These are phyloP conservation scores for Phytophthora hibernalis DNA, from an alignment of 352 stramenopile species.

Conservation along the genomic window DNA sequence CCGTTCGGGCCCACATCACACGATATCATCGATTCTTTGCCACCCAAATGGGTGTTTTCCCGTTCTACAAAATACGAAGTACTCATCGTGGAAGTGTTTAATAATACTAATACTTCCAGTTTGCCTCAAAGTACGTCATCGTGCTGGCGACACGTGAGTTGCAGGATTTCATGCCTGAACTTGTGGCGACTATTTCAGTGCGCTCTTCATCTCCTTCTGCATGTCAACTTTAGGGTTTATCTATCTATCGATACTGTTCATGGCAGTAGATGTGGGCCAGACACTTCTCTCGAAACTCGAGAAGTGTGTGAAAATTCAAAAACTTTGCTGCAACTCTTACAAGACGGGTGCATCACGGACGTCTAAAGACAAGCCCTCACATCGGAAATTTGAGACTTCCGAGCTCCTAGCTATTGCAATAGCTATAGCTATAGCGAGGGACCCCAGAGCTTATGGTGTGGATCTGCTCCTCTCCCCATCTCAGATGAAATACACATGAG, in stretches of 20 bases:
- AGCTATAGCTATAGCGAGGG: too few relatives aligned
- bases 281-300: background rate
- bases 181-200: background rate
- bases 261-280: background rate
- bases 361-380: too few relatives aligned
- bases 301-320: background rate
- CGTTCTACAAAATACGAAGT: too few relatives aligned
- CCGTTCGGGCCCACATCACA: too few relatives aligned
- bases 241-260: background rate
- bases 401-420: too few relatives aligned
- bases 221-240: background rate
- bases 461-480: too few relatives aligned
- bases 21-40: background rate
- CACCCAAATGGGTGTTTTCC: background rate
- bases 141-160: background rate
- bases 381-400: too few relatives aligned
- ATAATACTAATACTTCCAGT: background rate
- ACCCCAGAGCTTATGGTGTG: too few relatives aligned
- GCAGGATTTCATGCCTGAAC: background rate
- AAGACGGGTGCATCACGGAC: background rate
- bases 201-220: background rate
- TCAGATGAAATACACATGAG: too few relatives aligned
- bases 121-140: background rate
- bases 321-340: background rate
- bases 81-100: too few relatives aligned